Base-by-base conservation (phyloP, 1,284 basidiomycete genomes). In the Porogramme epimiltina region DNA sequence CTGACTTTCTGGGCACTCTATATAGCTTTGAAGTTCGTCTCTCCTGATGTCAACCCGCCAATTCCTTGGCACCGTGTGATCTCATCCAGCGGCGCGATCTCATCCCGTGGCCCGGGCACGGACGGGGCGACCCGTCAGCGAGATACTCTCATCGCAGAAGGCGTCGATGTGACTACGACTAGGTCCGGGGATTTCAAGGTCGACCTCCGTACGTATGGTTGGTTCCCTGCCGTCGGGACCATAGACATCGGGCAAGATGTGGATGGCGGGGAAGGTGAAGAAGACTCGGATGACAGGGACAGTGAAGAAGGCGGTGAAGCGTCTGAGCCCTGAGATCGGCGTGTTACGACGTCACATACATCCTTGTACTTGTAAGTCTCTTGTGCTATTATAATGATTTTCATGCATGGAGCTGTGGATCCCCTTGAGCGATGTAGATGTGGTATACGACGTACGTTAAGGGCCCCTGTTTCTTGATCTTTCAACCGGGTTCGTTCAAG, bases 31-130 rank as follows among this genome's bases (percentile, higher is more conserved):
- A 91, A 91, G 62, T 87, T 84, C 58, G 67, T 91, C 2, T 77
- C 80, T 0, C 77, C 81, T 0, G 73, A 77, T 16, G 73, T 76
- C 2, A 72, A 74, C n/a, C 82, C 84, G 1, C 82, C 84, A 16
- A 78, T 91, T 2, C 89, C 88, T 0, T 91, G 89, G 88, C 78
- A 90, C 51, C 81, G 88, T 34, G 87, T 91, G 9, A 73, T 91
- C 20, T 76, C 79, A 1, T 77, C 87, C 0, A 76, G 82, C 0
- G 88, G 87, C 1, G 70, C 76, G 1, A 92, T 95, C 51, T 92
- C 91, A 0, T 93, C 90, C 2, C 78, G 92, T 37, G 91, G 89
- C 0, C 90, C 92, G 4, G 85, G 84, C 4, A 86, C 85, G 18
- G 70, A 73, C 16, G 85, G 88, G 5, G 89, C 89, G 0, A 77